Evolutionary conservation across 345 rosid genomes (phyloP).

Genomic region (Lumnitzera racemosa): DNA sequence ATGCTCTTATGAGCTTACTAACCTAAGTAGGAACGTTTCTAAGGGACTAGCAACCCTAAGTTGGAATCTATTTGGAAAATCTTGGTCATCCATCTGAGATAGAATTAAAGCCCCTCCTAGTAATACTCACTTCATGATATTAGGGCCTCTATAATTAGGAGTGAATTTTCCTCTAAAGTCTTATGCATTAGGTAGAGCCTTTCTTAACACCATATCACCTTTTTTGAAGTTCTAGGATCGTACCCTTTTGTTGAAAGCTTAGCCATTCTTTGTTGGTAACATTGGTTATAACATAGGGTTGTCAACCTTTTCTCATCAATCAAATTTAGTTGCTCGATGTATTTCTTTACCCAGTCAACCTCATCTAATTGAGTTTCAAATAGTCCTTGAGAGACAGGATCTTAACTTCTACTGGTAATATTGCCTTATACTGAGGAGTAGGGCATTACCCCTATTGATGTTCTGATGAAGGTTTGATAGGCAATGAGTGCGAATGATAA

Average conservation of each 20-base stretch:
- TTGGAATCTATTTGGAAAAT: too few relatives aligned
- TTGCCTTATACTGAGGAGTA: background rate
- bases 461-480: background rate
- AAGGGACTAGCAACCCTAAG: too few relatives aligned
- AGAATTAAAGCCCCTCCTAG: background rate
- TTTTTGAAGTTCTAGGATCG: too few relatives aligned
- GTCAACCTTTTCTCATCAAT: too few relatives aligned
- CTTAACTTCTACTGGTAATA: background rate
- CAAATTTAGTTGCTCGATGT: too few relatives aligned
- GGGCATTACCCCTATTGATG: conserved; percentile 3
- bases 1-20: too few relatives aligned
- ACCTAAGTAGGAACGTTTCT: too few relatives aligned
- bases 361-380: background rate
- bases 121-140: background rate
- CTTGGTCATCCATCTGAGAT: background rate
- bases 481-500: background rate
- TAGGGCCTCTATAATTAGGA: background rate
- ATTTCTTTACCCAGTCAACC: background rate
- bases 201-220: background rate
- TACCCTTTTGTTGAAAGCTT: too few relatives aligned
- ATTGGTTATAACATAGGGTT: too few relatives aligned
- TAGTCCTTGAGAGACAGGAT: background rate
- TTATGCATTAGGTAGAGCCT: background rate
- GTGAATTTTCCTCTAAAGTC: background rate
- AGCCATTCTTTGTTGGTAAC: too few relatives aligned